phyloP scores from a whole-genome alignment of 768 basidiomycete genomes.

The Lactarius sp. region DNA sequence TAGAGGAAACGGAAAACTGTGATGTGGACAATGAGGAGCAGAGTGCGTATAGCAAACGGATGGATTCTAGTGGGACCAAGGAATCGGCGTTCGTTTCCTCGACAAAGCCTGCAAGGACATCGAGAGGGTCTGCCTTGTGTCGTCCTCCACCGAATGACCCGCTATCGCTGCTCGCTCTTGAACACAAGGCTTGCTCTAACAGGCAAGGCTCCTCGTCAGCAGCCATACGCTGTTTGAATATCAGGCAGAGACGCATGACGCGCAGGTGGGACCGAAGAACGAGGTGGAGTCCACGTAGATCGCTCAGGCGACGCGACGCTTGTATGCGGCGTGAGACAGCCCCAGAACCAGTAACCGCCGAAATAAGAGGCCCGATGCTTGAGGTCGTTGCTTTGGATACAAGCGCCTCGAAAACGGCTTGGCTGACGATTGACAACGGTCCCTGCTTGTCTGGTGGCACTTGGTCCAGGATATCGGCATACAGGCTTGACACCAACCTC shows the following conservation, averaged over 20 bases:
- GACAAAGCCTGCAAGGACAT: slow-evolving; percentile 65
- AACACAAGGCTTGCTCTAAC: slow-evolving; percentile 72
- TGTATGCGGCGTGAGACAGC: slow-evolving; percentile 57
- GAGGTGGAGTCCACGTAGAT: slow-evolving; percentile 61
- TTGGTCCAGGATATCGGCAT: slow-evolving; percentile 59
- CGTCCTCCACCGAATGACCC: slow-evolving; percentile 41
- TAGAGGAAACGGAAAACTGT: slow-evolving; percentile 61
- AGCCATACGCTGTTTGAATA: slow-evolving; percentile 49
- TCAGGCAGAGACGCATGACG: slow-evolving; percentile 57
- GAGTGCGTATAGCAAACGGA: slow-evolving; percentile 60
- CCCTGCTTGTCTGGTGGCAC: slow-evolving; percentile 51
- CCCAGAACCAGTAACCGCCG: slow-evolving; percentile 58
- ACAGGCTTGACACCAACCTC: slow-evolving; percentile 58
- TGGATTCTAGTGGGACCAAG: slow-evolving; percentile 59
- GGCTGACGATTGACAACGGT: slow-evolving; percentile 58
- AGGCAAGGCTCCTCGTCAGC: slow-evolving; percentile 40
- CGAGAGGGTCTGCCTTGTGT: slow-evolving; percentile 62
- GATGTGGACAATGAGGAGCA: slow-evolving; percentile 58
- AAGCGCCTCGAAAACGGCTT: slow-evolving; percentile 63
- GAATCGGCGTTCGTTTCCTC: slow-evolving; percentile 58
- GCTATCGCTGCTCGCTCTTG: slow-evolving; percentile 49
- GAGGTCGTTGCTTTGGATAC: slow-evolving; percentile 72
- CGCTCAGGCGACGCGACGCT: slow-evolving; percentile 58
- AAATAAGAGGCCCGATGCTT: slow-evolving; percentile 75
- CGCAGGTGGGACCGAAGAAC: slow-evolving; percentile 64